Base-by-base conservation (phyloP, 495 filamentous ascomycete species). In the Trichoderma reesei region DNA sequence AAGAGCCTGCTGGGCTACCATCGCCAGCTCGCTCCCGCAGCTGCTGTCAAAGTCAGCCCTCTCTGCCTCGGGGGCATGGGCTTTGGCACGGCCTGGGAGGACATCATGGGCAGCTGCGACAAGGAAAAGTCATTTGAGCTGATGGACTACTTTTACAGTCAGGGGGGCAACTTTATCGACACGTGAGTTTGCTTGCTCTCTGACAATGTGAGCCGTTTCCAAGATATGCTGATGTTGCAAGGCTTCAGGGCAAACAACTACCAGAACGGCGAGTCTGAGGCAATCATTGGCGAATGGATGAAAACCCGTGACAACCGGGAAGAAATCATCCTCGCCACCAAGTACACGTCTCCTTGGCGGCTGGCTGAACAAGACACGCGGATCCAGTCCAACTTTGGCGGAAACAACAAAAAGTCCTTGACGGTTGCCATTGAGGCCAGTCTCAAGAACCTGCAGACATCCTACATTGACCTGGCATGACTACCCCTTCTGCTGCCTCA, bases 271-370 rank as follows among this genome's bases (percentile, higher is more conserved):
- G 71, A 87, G 44, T 85, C 82, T 5, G 87, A 89, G 68, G 67
- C 65, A 14, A 86, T 81, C 82, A 67, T 90, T n/a, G 87, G 87
- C 51, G 86, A 89, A 66, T 89, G 86, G 87, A 80, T 90, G 75
- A 68, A 75, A 10, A 41, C 69, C 13, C 74, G 79, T 11, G 70
- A 72, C 1, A 78, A 76, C 41, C 77, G 86, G 0, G 85, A 88
- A 60, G 71, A 85, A 63, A 80, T 89, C 51, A 84, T 90, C 46
- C 66, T 89, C 38, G 85, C 86, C 0, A 88, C 87, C 11, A 88
- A 88, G 73, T 86, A 76, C 69, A 83, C 82, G 1, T 75, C 74
- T 5, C 48, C 72, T 64, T 73, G 69, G 61, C 67, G 42, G 38
- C 56, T 63, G 31, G 60, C 66, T 38, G 63, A 64, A 20, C 13